Evolutionary conservation across 352 stramenopile genomes (phyloP).

Genomic region (Globisporangium uncinulatum): DNA sequence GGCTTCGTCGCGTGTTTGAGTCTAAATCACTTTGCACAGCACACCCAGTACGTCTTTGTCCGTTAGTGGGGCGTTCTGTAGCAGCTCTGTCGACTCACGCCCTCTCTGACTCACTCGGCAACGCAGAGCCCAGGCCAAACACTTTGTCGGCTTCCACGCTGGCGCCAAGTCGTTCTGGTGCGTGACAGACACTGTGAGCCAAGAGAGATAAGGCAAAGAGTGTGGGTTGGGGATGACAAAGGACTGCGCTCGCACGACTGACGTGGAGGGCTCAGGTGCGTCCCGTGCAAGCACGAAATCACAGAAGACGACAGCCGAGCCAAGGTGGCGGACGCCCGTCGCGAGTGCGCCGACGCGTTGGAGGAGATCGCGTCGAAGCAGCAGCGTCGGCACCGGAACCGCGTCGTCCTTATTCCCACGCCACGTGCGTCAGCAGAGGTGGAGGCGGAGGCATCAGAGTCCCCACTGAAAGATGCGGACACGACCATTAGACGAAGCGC

Average conservation of each 20-base stretch:
- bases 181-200: not conserved
- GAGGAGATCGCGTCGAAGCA: conserved; percentile 50
- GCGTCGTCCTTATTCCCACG: not conserved
- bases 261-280: conserved; percentile 16
- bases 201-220: not conserved
- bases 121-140: conserved; percentile 39
- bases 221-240: not conserved
- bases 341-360: conserved; percentile 30
- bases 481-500: not conserved
- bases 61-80: not conserved
- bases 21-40: conserved; percentile 41
- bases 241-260: too few relatives aligned
- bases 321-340: conserved; percentile 34
- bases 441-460: not conserved
- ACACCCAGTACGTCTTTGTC: conserved; percentile 31
- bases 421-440: not conserved
- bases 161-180: conserved; percentile 53
- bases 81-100: not conserved
- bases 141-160: conserved; percentile 51
- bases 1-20: conserved; percentile 54
- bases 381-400: conserved; percentile 27
- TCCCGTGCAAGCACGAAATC: conserved; percentile 45
- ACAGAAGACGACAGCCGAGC: conserved; percentile 12
- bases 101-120: not conserved
- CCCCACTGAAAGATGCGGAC: not conserved